Percentiles rank a stretch among this genome's conserved stretches.
These are phyloP conservation scores for Sistotremastrum suecicum DNA, from an alignment of 768 basidiomycete genomes.

Conservation along the genomic window DNA sequence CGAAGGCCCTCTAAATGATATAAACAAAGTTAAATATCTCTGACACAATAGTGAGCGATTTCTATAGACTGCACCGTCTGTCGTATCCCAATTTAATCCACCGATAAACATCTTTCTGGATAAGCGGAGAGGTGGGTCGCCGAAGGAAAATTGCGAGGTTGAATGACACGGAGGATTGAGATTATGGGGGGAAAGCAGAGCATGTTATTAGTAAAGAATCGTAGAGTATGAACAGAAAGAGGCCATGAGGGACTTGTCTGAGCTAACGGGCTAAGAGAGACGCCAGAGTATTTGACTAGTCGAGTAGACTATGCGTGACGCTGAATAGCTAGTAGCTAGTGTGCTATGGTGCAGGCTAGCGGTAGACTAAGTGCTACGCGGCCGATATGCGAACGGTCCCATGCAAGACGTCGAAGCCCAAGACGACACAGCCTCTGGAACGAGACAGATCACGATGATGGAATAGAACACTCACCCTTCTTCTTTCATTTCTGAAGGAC, in stretches of 20 bases:
- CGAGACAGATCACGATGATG: constrained; percentile 3
- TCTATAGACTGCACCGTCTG: constrained; percentile 60
- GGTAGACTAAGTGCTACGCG: constrained; percentile 7
- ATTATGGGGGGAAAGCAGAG: constrained; percentile 21
- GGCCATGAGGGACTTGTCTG: constrained; percentile 60
- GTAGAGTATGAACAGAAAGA: constrained; percentile 56
- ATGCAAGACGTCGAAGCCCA: constrained; percentile 8
- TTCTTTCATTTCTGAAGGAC: constrained; percentile 90
- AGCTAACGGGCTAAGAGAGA: constrained; percentile 33
- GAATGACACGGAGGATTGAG: constrained; percentile 12
- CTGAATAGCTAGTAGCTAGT: constrained; percentile 10
- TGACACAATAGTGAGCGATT: neutral
- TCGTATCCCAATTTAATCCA: constrained; percentile 99
- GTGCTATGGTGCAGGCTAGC: no score
- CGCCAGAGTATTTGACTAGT: constrained; percentile 29
- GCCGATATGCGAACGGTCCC: constrained; percentile 15
- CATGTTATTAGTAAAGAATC: constrained; percentile 72
- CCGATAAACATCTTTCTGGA: constrained; percentile 99
- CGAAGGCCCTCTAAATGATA: constrained; percentile 48
- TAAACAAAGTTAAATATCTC: constrained; percentile 11
- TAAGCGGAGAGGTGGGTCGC: constrained; percentile 14
- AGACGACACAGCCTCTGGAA: neutral
- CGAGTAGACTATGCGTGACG: constrained; percentile 16
- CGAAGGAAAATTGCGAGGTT: constrained; percentile 12
- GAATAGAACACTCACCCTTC: constrained; percentile 72